A percentile compares a stretch with the other conserved stretches of the same genome.
These are phyloP conservation scores for Lichtheimia ornata DNA, from an alignment of 371 early-diverging fungal genomes.

Conservation along the genomic window DNA sequence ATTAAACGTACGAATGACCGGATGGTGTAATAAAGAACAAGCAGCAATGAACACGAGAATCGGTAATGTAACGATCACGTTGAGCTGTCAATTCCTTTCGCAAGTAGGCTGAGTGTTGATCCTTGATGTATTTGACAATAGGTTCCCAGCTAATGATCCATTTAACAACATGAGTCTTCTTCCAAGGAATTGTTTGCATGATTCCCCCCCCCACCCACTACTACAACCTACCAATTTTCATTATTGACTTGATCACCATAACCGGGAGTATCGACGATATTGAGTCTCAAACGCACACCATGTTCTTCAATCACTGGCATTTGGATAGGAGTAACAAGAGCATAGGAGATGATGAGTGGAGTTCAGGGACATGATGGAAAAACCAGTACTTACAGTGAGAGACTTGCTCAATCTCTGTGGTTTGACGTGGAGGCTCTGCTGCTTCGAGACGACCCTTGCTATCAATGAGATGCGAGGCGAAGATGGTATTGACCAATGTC, in stretches of 20 bases:
- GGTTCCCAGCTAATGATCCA: conserved; percentile 70
- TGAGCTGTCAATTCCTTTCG: conserved; percentile 83
- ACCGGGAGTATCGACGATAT: conserved; percentile 79
- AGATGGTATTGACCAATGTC: conserved; percentile 95
- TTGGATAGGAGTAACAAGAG: background rate
- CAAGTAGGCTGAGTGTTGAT: conserved; percentile 85
- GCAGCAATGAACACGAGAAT: conserved; percentile 77
- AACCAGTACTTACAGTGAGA: conserved; percentile 59
- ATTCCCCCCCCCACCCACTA: background rate
- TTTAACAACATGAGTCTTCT: background rate
- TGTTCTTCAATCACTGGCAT: conserved; percentile 75
- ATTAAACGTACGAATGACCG: conserved; percentile 59
- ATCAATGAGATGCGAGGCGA: conserved; percentile 80
- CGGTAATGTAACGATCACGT: conserved; percentile 80
- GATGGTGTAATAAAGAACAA: conserved; percentile 76
- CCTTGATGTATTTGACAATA: conserved; percentile 87
- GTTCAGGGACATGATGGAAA: background rate
- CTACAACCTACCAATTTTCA: conserved; percentile 70
- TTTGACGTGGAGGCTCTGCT: conserved; percentile 74
- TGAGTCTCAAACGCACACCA: conserved; percentile 75
- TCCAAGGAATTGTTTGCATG: background rate
- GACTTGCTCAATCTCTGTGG: conserved; percentile 79
- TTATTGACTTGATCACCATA: conserved; percentile 83
- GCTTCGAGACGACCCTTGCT: conserved; percentile 74
- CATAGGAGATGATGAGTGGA: background rate